These are phyloP conservation scores for Rhynchospora tenuis DNA, from an alignment of 176 grass and related monocot genomes.

Conservation along the genomic window DNA sequence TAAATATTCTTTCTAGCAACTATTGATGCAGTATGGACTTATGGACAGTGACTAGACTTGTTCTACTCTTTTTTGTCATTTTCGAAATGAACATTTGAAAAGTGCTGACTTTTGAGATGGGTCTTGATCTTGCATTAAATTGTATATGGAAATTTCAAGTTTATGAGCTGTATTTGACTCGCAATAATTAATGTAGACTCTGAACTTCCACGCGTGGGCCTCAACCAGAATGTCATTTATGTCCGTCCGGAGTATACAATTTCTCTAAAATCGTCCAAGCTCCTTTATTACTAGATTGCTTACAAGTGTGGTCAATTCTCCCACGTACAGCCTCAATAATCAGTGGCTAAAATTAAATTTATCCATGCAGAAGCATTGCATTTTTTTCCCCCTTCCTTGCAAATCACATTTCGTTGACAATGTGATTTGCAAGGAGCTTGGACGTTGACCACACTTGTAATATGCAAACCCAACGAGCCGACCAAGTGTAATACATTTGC, in stretches of 20 bases:
- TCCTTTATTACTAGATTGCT: background rate
- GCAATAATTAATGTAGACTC: background rate
- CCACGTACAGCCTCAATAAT: background rate
- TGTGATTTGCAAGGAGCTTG: too few relatives aligned
- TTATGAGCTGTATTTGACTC: background rate
- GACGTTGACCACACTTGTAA: too few relatives aligned
- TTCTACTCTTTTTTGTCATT: too few relatives aligned
- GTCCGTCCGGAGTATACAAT: background rate
- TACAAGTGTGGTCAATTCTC: background rate
- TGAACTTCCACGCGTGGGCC: background rate
- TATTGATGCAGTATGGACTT: too few relatives aligned
- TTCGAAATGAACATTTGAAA: too few relatives aligned
- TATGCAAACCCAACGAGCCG: background rate
- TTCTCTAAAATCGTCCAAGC: background rate
- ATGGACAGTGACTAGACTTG: too few relatives aligned
- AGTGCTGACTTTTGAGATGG: background rate
- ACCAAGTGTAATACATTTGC: background rate
- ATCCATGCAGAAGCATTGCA: background rate
- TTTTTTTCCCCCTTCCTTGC: background rate
- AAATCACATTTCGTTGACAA: background rate
- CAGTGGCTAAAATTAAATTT: background rate
- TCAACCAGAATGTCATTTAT: background rate
- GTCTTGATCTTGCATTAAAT: background rate
- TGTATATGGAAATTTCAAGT: background rate
- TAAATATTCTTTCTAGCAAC: too few relatives aligned